phyloP scores from a whole-genome alignment of 2,329 filamentous ascomycete genomes.

The Cercospora zeae-maydis region DNA sequence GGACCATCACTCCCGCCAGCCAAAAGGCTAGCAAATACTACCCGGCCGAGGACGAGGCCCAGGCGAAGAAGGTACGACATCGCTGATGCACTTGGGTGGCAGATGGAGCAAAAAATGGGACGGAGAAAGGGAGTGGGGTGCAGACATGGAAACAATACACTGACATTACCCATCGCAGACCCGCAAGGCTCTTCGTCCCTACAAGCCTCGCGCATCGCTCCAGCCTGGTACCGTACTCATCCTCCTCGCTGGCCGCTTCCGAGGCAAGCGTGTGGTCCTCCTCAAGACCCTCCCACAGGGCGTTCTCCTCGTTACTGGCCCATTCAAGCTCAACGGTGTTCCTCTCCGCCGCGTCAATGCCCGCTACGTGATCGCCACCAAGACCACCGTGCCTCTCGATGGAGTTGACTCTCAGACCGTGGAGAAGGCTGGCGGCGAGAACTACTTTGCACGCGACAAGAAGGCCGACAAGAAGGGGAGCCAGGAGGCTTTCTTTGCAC shows the following conservation, averaged over 20 bases:
- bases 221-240: constrained; percentile 95
- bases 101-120: neutral
- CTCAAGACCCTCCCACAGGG: constrained; percentile 97
- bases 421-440: constrained; percentile 75
- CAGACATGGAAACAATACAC: constrained; percentile 14
- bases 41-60: constrained; percentile 84
- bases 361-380: constrained; percentile 90
- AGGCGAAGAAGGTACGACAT: constrained; percentile 84
- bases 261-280: constrained; percentile 98
- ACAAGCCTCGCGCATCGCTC: constrained; percentile 83
- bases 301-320: constrained; percentile 97
- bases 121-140: neutral
- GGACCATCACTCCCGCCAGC: constrained; percentile 78
- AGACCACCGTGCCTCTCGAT: constrained; percentile 76
- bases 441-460: constrained; percentile 98
- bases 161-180: constrained; percentile 55
- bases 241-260: constrained; percentile 98
- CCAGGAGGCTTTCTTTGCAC: constrained; percentile 99
- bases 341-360: constrained; percentile 90
- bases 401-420: constrained; percentile 69
- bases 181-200: constrained; percentile 88
- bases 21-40: constrained; percentile 99
- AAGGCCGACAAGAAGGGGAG: constrained; percentile 80
- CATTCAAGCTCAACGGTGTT: constrained; percentile 99
- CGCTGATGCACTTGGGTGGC: neutral